Evolutionary conservation across 2,329 filamentous ascomycete species (phyloP), one percentile per base, ranked within the genome.

Genomic region (Beauveria asiatica): DNA sequence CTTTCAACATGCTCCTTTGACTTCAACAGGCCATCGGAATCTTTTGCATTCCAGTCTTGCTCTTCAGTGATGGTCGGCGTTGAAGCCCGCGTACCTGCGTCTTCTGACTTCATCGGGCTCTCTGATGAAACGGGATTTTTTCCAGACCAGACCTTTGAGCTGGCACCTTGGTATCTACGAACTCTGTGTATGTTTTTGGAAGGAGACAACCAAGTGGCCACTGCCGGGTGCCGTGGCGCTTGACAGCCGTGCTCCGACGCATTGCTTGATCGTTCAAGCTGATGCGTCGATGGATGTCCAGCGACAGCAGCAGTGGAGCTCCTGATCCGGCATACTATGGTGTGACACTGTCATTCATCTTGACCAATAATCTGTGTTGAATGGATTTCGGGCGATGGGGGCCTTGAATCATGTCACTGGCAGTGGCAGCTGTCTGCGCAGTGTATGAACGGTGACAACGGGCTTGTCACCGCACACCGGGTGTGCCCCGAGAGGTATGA

Each of bases 61-160:
- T 59, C 57, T 16, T 59, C 57, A 3, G 57, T 45, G 16, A 59
- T 59, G 11, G 57, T 59, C 6, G 48, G 48, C 37, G 57, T 52
- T 1, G 46, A 59, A 6, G 57, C 57, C 5, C 57, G 37, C n/a
- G 57, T 45, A 9, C 48, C 57, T 23, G 57, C 42, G 17, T 59
- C 57, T 37, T 45, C 48, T 5, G 57, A 59, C 39, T 52, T 52
- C 57, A 59, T 59, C 21, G 39, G 3, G 25, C n/a, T 37, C 7
- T 33, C 21, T 58, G 17, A 27, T 50, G 9, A 37, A 37, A 16
- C 5, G 11, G 1, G 7, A 49, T n/a, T 9, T 50, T 53, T n/a
- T 21, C 13, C 19, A 37, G 17, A 19, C 9, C 27, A 5, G 16
- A 19, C 19, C 3, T 13, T 19, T 33, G 16, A n/a, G 11, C 16